Conservation (phyloP, 371 early-diverging fungal species). For the Rhizopus microsporus region DNA sequence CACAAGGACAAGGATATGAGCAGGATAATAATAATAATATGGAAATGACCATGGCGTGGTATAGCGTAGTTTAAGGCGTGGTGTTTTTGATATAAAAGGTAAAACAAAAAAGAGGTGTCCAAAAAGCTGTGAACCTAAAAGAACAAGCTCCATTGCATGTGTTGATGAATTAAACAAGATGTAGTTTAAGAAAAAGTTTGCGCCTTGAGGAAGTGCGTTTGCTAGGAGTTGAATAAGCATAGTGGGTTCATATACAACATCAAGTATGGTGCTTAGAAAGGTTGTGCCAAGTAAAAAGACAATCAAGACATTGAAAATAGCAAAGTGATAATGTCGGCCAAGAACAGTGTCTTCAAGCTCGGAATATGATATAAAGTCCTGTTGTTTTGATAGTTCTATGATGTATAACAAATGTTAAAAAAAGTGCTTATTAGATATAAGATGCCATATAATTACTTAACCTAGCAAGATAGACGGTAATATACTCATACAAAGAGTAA, state of each 20-base stretch:
- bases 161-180: conserved; percentile 71
- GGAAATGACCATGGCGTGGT: conserved; percentile 68
- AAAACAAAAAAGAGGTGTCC: conserved; percentile 51
- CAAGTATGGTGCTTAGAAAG: conserved; percentile 70
- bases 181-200: conserved; percentile 81
- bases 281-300: conserved; percentile 83
- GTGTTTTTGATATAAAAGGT: conserved; percentile 64
- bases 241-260: conserved; percentile 66
- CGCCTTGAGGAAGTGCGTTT: conserved; percentile 65
- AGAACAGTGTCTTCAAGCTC: conserved; percentile 68
- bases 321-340: conserved; percentile 83
- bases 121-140: conserved; percentile 60
- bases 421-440: conserved; percentile 38
- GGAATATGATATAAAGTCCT: conserved; percentile 62
- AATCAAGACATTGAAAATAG: conserved; percentile 88
- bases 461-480: conserved; percentile 55
- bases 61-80: conserved; percentile 63
- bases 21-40: conserved; percentile 69
- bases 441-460: conserved; percentile 8
- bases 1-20: conserved; percentile 77
- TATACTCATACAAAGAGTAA: conserved; percentile 70
- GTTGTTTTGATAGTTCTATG: conserved; percentile 54
- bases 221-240: conserved; percentile 70
- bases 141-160: conserved; percentile 73
- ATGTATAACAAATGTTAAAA: conserved; percentile 13